Conservation (phyloP, 2,329 filamentous ascomycete genomes). For the Xylariaceae sp. region DNA sequence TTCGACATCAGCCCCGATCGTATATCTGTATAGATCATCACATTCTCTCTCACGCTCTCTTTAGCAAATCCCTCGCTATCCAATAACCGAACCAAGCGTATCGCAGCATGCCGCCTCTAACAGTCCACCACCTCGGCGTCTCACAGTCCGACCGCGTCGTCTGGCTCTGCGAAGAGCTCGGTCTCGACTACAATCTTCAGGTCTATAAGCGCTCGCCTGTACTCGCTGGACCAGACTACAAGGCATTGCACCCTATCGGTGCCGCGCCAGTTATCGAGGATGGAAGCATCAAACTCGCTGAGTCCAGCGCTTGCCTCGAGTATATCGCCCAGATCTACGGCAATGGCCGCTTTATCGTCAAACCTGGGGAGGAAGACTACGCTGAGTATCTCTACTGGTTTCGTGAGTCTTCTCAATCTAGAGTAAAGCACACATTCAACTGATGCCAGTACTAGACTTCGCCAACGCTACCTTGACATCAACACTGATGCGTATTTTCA, state of each 20-base stretch:
- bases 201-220: conserved; percentile 5
- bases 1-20: too few species aligned
- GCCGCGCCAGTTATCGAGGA: conserved; percentile 14
- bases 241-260: conserved; percentile 9
- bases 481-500: conserved; percentile 35
- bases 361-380: conserved; percentile 10
- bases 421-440: background rate
- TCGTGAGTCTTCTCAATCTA: conserved; percentile 6
- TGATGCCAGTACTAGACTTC: conserved; percentile 39
- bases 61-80: too few species aligned
- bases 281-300: conserved; percentile 9
- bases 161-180: conserved; percentile 17
- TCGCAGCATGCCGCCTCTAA: conserved; percentile 10
- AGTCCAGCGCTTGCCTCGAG: conserved; percentile 12
- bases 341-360: conserved; percentile 6
- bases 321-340: conserved; percentile 14
- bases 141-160: conserved; percentile 18
- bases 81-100: background rate
- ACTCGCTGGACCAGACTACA: conserved; percentile 7
- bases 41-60: too few species aligned
- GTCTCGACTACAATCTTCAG: conserved; percentile 12
- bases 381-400: conserved; percentile 22
- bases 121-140: conserved; percentile 14
- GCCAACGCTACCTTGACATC: conserved; percentile 44
- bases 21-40: too few species aligned